These are phyloP conservation scores for Perkinsus olseni DNA, from an alignment of 169 alveolate species.

Conservation along the genomic window DNA sequence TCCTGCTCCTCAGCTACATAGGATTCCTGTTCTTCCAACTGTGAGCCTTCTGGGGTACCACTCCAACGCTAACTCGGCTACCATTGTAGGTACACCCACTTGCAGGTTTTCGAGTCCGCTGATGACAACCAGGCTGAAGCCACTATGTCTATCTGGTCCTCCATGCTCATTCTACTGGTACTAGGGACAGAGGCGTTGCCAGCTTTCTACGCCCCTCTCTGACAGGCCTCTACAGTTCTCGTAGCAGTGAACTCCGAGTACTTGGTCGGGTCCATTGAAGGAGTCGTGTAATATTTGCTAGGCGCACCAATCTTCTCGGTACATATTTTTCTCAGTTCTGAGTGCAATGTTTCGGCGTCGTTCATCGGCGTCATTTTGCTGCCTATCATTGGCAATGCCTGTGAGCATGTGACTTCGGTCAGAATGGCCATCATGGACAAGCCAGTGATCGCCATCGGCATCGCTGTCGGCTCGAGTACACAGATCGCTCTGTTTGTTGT, in stretches of 20 bases:
- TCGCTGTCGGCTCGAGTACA: conserved; percentile 62
- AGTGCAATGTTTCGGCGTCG: conserved; percentile 1
- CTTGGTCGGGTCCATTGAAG: conserved; percentile 50
- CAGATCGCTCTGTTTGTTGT: conserved; percentile 63
- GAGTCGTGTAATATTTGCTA: conserved; percentile 40
- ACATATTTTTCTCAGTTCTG: neutral
- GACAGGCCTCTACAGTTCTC: conserved; percentile 32
- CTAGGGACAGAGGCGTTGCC: conserved; percentile 34
- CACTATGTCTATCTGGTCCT: neutral
- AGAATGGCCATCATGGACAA: conserved; percentile 58
- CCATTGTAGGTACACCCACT: conserved; percentile 35
- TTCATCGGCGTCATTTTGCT: conserved; percentile 63
- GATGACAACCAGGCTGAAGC: conserved; percentile 49
- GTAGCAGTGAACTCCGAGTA: conserved; percentile 49
- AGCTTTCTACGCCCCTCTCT: conserved; percentile 27
- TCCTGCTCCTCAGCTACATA: conserved; percentile 45
- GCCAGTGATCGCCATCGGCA: conserved; percentile 55
- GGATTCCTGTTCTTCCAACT: conserved; percentile 52
- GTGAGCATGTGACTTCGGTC: conserved; percentile 65
- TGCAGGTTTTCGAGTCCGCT: conserved; percentile 44
- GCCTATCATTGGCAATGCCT: conserved; percentile 64
- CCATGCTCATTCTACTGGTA: neutral
- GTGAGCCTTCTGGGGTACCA: neutral
- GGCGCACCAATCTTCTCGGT: conserved; percentile 43
- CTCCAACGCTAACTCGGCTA: neutral